Base-by-base conservation (phyloP, 1,284 basidiomycete genomes). In the Clitocybe nebularis region DNA sequence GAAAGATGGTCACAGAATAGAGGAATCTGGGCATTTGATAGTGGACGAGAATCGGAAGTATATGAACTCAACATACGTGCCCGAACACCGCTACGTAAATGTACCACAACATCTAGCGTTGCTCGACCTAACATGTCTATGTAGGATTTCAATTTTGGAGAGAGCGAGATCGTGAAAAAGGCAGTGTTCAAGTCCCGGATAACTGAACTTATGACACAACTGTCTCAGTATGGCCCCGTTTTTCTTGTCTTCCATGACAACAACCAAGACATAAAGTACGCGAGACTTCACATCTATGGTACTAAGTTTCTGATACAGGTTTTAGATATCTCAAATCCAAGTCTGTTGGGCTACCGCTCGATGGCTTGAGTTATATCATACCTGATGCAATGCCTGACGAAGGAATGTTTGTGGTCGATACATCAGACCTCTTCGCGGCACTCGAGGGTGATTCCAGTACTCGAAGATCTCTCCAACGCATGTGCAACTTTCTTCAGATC, bases 181-280 rank as follows among this genome's bases (percentile, higher is more conserved):
- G 55, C 62, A 2, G 61, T 59, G 1, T 75, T 90, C 59, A 80
- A 76, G 52, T 45, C 59, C 9, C 70, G 66, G 33, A 73, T 89
- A 45, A 61, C 65, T 39, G 60, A 67, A 1, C 60, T 89, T 32
- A 50, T 91, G 33, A 53, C 60, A 3, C 51, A 59, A 4, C 60
- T 77, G 44, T 54, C 58, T 3, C 48, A 56, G 8, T 52, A 64
- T 20, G 84, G 83, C 0, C 82, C 86, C 0, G 61, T 90, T n/a
- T 89, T 81, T 57, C 69, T 92, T 22, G 71, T 91, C 7, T 88
- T 92, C 59, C 89, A 92, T 59, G 86, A 89, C 56, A 67, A 73
- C 38, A 74, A 65, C 45, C 77, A 83, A 49, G 89, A 92, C 59
- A 67, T 91, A 58, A 84, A 83, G 80, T 84, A 48, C 32, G 75